Evolutionary conservation across 352 stramenopile species (phyloP).

Genomic region (Phytophthora meadii): DNA sequence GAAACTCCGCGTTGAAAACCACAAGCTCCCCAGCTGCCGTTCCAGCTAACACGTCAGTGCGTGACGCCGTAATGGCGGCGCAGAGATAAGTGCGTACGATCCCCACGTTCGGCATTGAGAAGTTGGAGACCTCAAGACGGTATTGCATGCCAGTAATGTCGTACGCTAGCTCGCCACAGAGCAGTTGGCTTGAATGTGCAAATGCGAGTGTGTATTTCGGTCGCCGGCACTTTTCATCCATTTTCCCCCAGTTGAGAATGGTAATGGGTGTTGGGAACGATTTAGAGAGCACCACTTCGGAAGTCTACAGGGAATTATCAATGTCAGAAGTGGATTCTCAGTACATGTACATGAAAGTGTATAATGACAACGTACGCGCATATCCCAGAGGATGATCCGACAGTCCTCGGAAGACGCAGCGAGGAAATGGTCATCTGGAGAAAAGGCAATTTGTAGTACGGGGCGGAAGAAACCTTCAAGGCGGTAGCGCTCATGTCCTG

Average conservation of each 20-base stretch:
- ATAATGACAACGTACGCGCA: slow-evolving; percentile 48
- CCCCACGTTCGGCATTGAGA: slow-evolving; percentile 76
- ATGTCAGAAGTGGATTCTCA: not conserved
- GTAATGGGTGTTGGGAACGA: slow-evolving; percentile 65
- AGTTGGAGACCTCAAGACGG: slow-evolving; percentile 67
- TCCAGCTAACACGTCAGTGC: slow-evolving; percentile 64
- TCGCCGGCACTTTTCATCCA: slow-evolving; percentile 72
- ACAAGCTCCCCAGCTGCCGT: slow-evolving; percentile 85
- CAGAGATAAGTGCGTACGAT: slow-evolving; percentile 78
- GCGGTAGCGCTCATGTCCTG: slow-evolving; percentile 53
- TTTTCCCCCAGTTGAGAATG: slow-evolving; percentile 73
- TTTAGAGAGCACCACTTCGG: slow-evolving; percentile 73
- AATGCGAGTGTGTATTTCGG: slow-evolving; percentile 76
- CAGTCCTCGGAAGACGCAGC: slow-evolving; percentile 71
- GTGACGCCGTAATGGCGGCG: slow-evolving; percentile 59
- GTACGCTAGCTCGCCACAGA: slow-evolving; percentile 69
- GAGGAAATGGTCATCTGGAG: slow-evolving; percentile 80
- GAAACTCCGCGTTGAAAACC: slow-evolving; percentile 79
- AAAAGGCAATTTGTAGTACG: slow-evolving; percentile 77
- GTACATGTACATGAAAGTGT: too few relatives aligned
- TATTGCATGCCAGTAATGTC: slow-evolving; percentile 85
- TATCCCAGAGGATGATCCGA: slow-evolving; percentile 78
- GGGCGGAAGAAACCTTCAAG: slow-evolving; percentile 66
- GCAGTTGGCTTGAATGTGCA: slow-evolving; percentile 71
- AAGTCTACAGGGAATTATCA: slow-evolving; percentile 49